These are phyloP conservation scores for Trypanosoma boissoni DNA, from an alignment of 208 protist species.

Conservation along the genomic window DNA sequence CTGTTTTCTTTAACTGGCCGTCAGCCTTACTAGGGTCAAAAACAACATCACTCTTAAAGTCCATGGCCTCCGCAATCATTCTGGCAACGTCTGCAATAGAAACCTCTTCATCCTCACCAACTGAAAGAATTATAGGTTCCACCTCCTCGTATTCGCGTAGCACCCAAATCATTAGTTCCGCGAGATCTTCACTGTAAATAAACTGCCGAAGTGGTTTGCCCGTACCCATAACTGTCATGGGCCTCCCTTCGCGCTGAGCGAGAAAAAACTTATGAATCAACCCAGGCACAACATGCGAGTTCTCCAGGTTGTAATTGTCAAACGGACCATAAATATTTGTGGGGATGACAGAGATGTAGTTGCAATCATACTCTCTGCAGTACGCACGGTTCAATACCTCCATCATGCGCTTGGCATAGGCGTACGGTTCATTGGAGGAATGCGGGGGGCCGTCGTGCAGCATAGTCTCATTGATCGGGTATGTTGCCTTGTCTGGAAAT, in stretches of 20 bases:
- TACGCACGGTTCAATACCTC: conserved; percentile 85
- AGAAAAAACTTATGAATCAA: conserved; percentile 93
- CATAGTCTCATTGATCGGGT: conserved; percentile 93
- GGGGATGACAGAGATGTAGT: conserved; percentile 92
- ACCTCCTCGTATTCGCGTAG: conserved; percentile 69
- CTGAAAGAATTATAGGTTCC: conserved; percentile 91
- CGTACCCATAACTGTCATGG: conserved; percentile 83
- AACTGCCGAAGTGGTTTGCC: conserved; percentile 94
- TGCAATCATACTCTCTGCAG: conserved; percentile 65
- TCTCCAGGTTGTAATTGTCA: conserved; percentile 87
- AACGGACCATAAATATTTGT: conserved; percentile 94
- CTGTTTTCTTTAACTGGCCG: conserved; percentile 94
- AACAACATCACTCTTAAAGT: conserved; percentile 68
- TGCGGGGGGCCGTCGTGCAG: conserved; percentile 91
- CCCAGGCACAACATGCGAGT: conserved; percentile 90
- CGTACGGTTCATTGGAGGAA: conserved; percentile 89
- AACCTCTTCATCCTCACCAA: conserved; percentile 87
- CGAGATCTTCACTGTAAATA: conserved; percentile 89
- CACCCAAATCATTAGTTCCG: conserved; percentile 75
- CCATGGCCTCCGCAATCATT: conserved; percentile 77
- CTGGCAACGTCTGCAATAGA: conserved; percentile 82
- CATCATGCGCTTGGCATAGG: conserved; percentile 95
- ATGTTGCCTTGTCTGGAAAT: conserved; percentile 93
- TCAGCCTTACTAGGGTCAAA: conserved; percentile 92
- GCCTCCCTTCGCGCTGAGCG: conserved; percentile 63